phyloP scores from a whole-genome alignment of 495 filamentous ascomycete genomes.

The Penicillium coffeae region DNA sequence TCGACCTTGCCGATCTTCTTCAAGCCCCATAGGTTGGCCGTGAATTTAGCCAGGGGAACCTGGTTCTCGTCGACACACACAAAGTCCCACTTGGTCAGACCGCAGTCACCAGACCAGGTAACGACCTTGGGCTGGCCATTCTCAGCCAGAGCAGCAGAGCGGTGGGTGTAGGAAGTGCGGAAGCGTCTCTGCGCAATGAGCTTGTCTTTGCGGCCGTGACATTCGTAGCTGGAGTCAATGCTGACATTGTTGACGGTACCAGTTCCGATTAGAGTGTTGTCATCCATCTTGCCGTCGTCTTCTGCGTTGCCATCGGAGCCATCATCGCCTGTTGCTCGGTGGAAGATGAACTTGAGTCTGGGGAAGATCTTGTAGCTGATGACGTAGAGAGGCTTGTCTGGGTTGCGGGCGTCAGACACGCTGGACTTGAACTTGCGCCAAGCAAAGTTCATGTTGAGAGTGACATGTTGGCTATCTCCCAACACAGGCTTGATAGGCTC shows the following conservation, averaged over 20 bases:
- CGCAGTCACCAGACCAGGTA: constrained; percentile 28
- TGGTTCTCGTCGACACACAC: constrained; percentile 29
- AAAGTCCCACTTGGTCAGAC: constrained; percentile 34
- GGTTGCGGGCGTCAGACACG: constrained; percentile 13
- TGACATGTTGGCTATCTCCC: constrained; percentile 1
- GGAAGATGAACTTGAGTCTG: constrained; percentile 9
- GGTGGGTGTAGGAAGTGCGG: constrained; percentile 29
- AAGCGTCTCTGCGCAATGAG: constrained; percentile 29
- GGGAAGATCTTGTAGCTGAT: constrained; percentile 15
- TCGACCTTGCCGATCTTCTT: constrained; percentile 29
- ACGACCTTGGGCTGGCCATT: constrained; percentile 20
- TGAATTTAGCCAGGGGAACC: constrained; percentile 25
- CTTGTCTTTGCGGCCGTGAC: constrained; percentile 19
- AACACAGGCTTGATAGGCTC: not conserved
- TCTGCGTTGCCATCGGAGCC: not conserved
- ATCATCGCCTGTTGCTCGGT: not conserved
- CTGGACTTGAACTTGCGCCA: constrained; percentile 25
- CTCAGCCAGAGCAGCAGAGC: constrained; percentile 16
- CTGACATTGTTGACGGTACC: constrained; percentile 21
- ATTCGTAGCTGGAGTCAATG: constrained; percentile 28
- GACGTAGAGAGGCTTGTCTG: constrained; percentile 15
- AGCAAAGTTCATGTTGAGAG: constrained; percentile 22
- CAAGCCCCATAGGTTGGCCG: constrained; percentile 22
- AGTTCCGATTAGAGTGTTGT: constrained; percentile 21
- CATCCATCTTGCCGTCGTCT: not conserved